Evolutionary conservation across 1,284 basidiomycete genomes (phyloP).

Genomic region (Phlebopus sp.): DNA sequence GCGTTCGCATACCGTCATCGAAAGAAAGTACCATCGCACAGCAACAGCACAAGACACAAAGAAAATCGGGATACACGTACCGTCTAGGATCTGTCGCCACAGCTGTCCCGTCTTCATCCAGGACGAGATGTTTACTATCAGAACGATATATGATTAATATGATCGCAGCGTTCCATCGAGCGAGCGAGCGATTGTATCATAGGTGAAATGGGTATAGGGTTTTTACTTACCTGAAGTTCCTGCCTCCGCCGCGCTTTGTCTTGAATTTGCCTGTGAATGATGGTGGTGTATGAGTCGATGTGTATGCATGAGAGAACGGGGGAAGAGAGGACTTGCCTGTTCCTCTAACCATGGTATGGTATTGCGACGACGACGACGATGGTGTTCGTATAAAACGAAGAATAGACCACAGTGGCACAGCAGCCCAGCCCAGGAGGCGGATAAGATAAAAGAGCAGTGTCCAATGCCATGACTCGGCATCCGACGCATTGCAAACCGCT

Average conservation of each 20-base stretch:
- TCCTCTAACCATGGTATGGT: slow-evolving; percentile 52
- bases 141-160: too few species aligned
- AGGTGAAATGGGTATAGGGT: too few species aligned
- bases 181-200: too few species aligned
- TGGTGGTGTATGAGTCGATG: not conserved
- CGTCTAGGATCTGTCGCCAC: slow-evolving; percentile 46
- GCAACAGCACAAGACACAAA: slow-evolving; percentile 1
- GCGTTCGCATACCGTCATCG: too few species aligned
- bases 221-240: slow-evolving; percentile 62
- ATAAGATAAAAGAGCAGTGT: slow-evolving; percentile 14
- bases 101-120: slow-evolving; percentile 63
- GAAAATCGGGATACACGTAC: slow-evolving; percentile 33
- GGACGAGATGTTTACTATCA: slow-evolving; percentile 52
- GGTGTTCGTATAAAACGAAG: not conserved
- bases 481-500: slow-evolving; percentile 10
- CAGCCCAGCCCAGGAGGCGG: not conserved
- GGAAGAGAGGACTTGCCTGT: slow-evolving; percentile 37
- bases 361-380: not conserved
- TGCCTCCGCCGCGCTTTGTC: slow-evolving; percentile 82
- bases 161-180: too few species aligned
- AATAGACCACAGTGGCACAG: not conserved
- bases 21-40: too few species aligned
- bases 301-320: not conserved
- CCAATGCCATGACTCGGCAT: slow-evolving; percentile 10
- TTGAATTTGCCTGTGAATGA: slow-evolving; percentile 69